phyloP scores from a whole-genome alignment of 1,284 basidiomycete species.

The Salmacisia buchloeana region DNA sequence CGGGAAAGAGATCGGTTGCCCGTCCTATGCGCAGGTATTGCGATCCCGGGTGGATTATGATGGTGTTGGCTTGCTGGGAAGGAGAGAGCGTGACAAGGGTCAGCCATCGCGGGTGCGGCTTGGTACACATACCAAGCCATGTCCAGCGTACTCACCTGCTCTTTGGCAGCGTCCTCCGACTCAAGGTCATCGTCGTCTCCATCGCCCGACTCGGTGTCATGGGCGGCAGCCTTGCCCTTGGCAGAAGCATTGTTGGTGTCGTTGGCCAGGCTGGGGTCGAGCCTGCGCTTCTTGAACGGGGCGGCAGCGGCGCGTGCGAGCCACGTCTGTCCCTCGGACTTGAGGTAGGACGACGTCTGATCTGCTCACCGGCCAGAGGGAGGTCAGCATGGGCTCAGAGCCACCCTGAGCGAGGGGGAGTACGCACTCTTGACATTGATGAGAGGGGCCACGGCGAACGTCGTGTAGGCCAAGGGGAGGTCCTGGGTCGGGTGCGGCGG shows the following conservation, averaged over 20 bases:
- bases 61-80: conserved; percentile 37
- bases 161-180: conserved; percentile 19
- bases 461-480: conserved; percentile 37
- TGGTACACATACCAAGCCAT: background rate
- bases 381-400: background rate
- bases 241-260: background rate
- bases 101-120: background rate
- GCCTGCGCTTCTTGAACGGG: conserved; percentile 20
- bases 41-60: conserved; percentile 93
- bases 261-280: background rate
- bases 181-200: conserved; percentile 20
- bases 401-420: background rate
- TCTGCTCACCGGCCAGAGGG: conserved; percentile 15
- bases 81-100: conserved; percentile 12
- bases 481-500: conserved; percentile 20
- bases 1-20: conserved; percentile 78
- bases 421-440: conserved; percentile 44
- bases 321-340: conserved; percentile 48
- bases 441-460: conserved; percentile 41
- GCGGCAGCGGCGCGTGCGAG: conserved; percentile 11
- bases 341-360: conserved; percentile 44
- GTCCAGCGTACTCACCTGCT: conserved; percentile 15
- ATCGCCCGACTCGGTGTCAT: conserved; percentile 11
- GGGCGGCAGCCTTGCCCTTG: conserved; percentile 12
- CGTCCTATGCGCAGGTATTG: conserved; percentile 77